Conservation (phyloP, 2,329 filamentous ascomycete species). For the Chaetomium olivaceum region DNA sequence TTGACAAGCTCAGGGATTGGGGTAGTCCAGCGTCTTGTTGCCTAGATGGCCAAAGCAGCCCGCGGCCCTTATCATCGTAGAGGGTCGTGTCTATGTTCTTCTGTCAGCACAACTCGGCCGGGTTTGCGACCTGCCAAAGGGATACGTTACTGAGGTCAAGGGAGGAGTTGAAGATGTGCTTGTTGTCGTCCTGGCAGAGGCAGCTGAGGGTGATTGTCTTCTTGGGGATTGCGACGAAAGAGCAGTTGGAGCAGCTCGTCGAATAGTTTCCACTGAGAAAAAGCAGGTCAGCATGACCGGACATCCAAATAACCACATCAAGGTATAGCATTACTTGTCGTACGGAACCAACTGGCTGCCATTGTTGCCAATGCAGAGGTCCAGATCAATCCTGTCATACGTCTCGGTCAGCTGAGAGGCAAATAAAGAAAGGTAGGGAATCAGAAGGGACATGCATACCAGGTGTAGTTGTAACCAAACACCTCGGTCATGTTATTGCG, state of each 20-base stretch:
- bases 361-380: slow-evolving; percentile 37
- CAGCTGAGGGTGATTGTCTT: slow-evolving; percentile 33
- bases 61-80: slow-evolving; percentile 41
- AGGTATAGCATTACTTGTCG: slow-evolving; percentile 24
- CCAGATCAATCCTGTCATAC: slow-evolving; percentile 41
- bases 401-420: background rate
- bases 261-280: slow-evolving; percentile 32
- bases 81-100: slow-evolving; percentile 39
- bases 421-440: background rate
- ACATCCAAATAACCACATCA: background rate
- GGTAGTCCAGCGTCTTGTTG: slow-evolving; percentile 38
- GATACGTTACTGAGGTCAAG: slow-evolving; percentile 35
- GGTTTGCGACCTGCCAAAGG: background rate
- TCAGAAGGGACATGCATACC: slow-evolving; percentile 34
- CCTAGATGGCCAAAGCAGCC: slow-evolving; percentile 43
- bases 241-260: slow-evolving; percentile 31
- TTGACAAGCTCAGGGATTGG: background rate
- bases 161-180: background rate
- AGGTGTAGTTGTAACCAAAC: slow-evolving; percentile 45
- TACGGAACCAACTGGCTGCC: slow-evolving; percentile 30
- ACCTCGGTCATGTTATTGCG: slow-evolving; percentile 40
- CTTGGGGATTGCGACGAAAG: slow-evolving; percentile 9
- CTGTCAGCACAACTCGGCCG: background rate
- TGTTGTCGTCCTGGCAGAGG: slow-evolving; percentile 26
- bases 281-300: background rate